Conservation (phyloP, 768 basidiomycete genomes). For the Steccherinum ochraceum region DNA sequence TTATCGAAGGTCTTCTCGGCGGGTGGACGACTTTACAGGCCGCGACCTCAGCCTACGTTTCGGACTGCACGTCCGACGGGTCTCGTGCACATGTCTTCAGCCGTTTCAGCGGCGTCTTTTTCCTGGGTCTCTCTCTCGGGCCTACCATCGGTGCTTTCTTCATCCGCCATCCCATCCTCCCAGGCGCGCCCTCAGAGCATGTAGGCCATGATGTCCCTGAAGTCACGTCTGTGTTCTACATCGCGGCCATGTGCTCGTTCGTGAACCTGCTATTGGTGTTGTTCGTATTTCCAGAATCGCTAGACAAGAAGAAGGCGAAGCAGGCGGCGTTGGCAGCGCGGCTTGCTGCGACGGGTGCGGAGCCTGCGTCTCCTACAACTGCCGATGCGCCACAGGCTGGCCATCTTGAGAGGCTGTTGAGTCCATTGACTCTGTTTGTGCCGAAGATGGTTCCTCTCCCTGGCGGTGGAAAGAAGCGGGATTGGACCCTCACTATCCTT, state of each 20-base stretch:
- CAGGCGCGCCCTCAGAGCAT: conserved; percentile 16
- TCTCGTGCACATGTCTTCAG: conserved; percentile 54
- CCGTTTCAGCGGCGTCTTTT: conserved; percentile 68
- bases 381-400: conserved; percentile 8
- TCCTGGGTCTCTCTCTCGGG: conserved; percentile 69
- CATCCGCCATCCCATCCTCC: conserved; percentile 35
- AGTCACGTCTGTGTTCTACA: conserved; percentile 46
- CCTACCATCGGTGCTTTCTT: conserved; percentile 58
- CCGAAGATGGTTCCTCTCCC: conserved; percentile 43
- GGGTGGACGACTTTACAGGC: conserved; percentile 62
- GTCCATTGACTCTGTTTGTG: conserved; percentile 63
- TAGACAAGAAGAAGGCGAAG: conserved; percentile 37
- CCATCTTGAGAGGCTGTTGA: conserved; percentile 33
- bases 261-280: conserved; percentile 50
- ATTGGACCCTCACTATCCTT: conserved; percentile 69
- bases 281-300: conserved; percentile 45
- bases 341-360: conserved; percentile 15
- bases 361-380: background rate
- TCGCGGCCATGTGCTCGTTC: conserved; percentile 34
- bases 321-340: conserved; percentile 25
- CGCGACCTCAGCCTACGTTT: conserved; percentile 62
- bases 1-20: conserved; percentile 73
- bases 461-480: conserved; percentile 36
- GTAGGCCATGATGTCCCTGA: conserved; percentile 24
- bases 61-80: conserved; percentile 72